Evolutionary conservation across 2,329 filamentous ascomycete species (phyloP), one percentile per base, ranked within the genome.

Genomic region (Fusarium musae): DNA sequence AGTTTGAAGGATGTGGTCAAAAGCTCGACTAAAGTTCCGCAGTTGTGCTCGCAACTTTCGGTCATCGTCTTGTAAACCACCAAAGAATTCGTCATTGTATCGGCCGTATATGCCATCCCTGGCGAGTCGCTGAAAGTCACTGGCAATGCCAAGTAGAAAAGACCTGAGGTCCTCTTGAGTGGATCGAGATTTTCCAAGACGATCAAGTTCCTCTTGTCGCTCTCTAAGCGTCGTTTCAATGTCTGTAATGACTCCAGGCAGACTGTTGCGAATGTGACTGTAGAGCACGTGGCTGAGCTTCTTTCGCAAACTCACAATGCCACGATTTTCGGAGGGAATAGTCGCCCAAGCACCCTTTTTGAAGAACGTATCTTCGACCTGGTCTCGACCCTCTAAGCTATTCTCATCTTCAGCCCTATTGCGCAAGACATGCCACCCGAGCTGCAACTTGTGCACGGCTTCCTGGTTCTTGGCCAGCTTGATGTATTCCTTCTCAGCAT

Each of bases 371-470:
- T 69, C 47, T 59, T 85, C 81, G 13, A 76, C 66, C 3, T 69
- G 39, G 39, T 85, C 81, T 9, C 82, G 78, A 2, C 54, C 59
- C 2, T 73, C 66, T 0, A 76, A 42, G 75, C 76, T 77, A 56
- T 59, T 58, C 23, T 82, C 78, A 9, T 77, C 69, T n/a, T 84
- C 82, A 3, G 75, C 75, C 13, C 83, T 78, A 65, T 90, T 90
- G 26, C 83, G 85, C 9, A 90, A 70, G 23, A 89, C 83, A 69
- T 90, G 86, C 87, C 87, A 90, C 0, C 87, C 87, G 1, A 85
- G 82, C 37, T 82, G 74, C 2, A 84, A 62, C 23, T 78, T 79
- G 19, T 83, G 74, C 0, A 74, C 72, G 0, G 49, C 54, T 21
- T 83, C 79, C 19, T 78, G 66, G n/a, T 81, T 81, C n/a, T 77